A percentile compares a stretch with the other conserved stretches of the same genome.
phyloP scores from a whole-genome alignment of 495 filamentous ascomycete genomes.

The Bathelium albidoporum region DNA sequence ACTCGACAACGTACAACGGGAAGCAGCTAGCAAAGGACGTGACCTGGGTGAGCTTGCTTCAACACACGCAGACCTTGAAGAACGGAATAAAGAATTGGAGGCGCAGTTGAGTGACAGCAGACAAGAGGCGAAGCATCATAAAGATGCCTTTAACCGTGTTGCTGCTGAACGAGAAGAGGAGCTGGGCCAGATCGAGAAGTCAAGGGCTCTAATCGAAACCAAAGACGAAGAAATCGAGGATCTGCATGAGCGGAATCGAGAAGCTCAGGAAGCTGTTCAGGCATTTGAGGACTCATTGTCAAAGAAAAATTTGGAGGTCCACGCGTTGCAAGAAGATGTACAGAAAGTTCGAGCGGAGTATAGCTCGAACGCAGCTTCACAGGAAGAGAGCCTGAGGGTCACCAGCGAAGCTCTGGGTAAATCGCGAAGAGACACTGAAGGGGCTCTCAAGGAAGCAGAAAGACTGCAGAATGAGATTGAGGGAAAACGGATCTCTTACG shows the following conservation, averaged over 20 bases:
- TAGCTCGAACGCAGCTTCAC: background rate
- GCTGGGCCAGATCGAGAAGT: background rate
- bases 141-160: background rate
- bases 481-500: background rate
- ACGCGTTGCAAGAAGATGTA: background rate
- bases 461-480: background rate
- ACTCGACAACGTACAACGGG: background rate
- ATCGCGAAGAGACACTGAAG: background rate
- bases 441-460: background rate
- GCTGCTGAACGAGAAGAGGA: background rate
- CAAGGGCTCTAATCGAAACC: background rate
- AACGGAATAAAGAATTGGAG: background rate
- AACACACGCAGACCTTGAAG: background rate
- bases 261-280: background rate
- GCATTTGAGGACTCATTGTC: background rate
- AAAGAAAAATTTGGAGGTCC: background rate
- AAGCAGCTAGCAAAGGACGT: background rate
- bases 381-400: slow-evolving; percentile 1
- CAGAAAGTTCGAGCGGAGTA: slow-evolving; percentile 1
- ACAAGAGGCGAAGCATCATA: background rate
- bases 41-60: background rate
- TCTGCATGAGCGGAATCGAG: background rate
- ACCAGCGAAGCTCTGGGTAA: background rate
- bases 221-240: background rate
- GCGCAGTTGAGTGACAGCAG: background rate